A percentile compares a stretch with the other conserved stretches of the same genome.
Conservation (phyloP, 108 stramenopile species). For the Nannochloropsis salina region DNA sequence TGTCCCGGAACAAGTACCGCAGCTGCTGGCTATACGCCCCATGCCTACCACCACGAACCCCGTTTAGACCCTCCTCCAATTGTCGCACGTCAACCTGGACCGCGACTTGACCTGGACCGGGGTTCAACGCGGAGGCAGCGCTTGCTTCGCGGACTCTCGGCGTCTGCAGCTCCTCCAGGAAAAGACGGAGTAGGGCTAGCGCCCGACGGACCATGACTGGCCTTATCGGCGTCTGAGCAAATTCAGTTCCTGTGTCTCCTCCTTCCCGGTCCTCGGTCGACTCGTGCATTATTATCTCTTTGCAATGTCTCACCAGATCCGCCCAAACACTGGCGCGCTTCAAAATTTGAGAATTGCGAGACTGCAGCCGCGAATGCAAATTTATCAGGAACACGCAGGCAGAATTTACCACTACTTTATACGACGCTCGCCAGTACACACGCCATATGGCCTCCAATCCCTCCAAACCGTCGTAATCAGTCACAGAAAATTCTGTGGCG, state of each 20-base stretch:
- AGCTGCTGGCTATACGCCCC: not conserved
- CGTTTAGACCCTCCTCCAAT: not conserved
- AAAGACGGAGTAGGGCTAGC: not conserved
- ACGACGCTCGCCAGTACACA: not conserved
- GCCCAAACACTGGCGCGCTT: not conserved
- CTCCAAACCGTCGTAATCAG: not conserved
- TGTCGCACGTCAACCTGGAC: not conserved
- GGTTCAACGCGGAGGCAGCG: not conserved
- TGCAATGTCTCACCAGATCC: not conserved
- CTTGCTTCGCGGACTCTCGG: not conserved
- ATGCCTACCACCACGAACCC: too few relatives aligned
- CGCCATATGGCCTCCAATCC: not conserved
- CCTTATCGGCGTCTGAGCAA: too few relatives aligned
- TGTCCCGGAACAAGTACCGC: not conserved
- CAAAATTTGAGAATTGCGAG: not conserved
- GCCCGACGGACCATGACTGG: not conserved
- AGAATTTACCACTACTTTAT: not conserved
- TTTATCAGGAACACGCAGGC: not conserved
- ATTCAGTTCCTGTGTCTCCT: not conserved
- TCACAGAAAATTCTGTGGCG: not conserved
- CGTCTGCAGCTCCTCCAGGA: not conserved
- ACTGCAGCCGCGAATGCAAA: not conserved
- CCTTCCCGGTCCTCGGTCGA: not conserved
- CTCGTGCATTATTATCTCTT: not conserved
- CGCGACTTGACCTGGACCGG: not conserved